Evolutionary conservation across 495 filamentous ascomycete species (phyloP).

Genomic region (Penicillium maclennaniae): DNA sequence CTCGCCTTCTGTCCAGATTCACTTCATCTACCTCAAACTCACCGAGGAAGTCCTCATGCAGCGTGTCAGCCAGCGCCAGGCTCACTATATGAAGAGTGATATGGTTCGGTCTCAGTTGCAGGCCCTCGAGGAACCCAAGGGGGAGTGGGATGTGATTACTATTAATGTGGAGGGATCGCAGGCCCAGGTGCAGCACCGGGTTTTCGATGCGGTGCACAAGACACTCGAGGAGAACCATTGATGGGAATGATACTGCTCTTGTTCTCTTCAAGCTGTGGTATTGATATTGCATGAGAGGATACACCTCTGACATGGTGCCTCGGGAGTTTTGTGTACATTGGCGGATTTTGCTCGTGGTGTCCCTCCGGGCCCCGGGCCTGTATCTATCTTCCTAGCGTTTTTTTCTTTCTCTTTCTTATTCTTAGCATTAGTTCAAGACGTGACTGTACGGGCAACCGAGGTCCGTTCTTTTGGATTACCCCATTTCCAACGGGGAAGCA

Average conservation of each 20-base stretch:
- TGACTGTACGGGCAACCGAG: slow-evolving; percentile 1
- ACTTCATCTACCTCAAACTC: slow-evolving; percentile 89
- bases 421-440: slow-evolving; percentile 8
- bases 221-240: slow-evolving; percentile 35
- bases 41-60: slow-evolving; percentile 67
- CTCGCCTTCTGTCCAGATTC: slow-evolving; percentile 70
- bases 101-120: slow-evolving; percentile 96
- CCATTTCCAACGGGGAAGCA: slow-evolving; percentile 2
- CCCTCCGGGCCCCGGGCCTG: neutral
- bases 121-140: slow-evolving; percentile 74
- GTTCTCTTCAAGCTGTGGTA: neutral
- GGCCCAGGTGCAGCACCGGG: slow-evolving; percentile 63
- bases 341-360: neutral
- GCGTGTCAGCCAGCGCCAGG: slow-evolving; percentile 67
- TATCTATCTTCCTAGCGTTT: neutral
- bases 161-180: slow-evolving; percentile 69
- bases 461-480: slow-evolving; percentile 15
- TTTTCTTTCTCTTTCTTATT: neutral
- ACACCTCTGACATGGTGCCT: slow-evolving; percentile 15
- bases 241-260: neutral
- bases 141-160: slow-evolving; percentile 80
- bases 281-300: slow-evolving; percentile 8
- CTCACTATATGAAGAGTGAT: slow-evolving; percentile 93
- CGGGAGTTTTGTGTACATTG: slow-evolving; percentile 10
- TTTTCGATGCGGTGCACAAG: slow-evolving; percentile 51